Percentiles rank a stretch among this genome's conserved stretches.
phyloP scores from a whole-genome alignment of 495 filamentous ascomycete species.

The Trichoderma gamsii region DNA sequence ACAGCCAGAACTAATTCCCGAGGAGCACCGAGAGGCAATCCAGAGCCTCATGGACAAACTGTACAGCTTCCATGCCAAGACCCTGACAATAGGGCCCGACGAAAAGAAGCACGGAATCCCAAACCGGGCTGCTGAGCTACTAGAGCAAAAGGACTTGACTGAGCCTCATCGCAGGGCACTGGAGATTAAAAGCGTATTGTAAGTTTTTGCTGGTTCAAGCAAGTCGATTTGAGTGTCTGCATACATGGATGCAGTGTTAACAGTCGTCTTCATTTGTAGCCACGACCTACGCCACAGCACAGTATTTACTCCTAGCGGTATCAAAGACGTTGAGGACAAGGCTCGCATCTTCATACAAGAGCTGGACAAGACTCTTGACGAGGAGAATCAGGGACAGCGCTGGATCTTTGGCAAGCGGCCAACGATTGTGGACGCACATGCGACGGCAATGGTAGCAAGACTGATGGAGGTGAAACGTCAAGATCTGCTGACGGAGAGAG shows the following conservation, averaged over 20 bases:
- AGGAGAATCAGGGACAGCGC: not conserved
- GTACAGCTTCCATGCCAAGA: slow-evolving; percentile 13
- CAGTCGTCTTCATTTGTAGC: not conserved
- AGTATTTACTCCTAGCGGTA: not conserved
- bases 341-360: not conserved
- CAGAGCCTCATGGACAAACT: not conserved
- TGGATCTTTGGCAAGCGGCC: slow-evolving; percentile 18
- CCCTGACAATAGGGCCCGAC: not conserved
- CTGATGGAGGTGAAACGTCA: slow-evolving; percentile 1
- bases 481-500: slow-evolving; percentile 4
- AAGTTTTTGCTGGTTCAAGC: not conserved
- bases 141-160: slow-evolving; percentile 39
- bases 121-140: slow-evolving; percentile 20
- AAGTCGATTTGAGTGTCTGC: not conserved
- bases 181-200: slow-evolving; percentile 23
- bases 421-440: slow-evolving; percentile 13
- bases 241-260: not conserved
- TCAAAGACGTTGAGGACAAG: not conserved
- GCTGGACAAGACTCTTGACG: not conserved
- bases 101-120: slow-evolving; percentile 9
- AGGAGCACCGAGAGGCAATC: not conserved
- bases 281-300: not conserved
- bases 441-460: slow-evolving; percentile 26
- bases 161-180: slow-evolving; percentile 46
- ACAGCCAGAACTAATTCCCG: not conserved